These are phyloP conservation scores for Phytophthora pistaciae DNA, from an alignment of 352 stramenopile species.

Conservation along the genomic window DNA sequence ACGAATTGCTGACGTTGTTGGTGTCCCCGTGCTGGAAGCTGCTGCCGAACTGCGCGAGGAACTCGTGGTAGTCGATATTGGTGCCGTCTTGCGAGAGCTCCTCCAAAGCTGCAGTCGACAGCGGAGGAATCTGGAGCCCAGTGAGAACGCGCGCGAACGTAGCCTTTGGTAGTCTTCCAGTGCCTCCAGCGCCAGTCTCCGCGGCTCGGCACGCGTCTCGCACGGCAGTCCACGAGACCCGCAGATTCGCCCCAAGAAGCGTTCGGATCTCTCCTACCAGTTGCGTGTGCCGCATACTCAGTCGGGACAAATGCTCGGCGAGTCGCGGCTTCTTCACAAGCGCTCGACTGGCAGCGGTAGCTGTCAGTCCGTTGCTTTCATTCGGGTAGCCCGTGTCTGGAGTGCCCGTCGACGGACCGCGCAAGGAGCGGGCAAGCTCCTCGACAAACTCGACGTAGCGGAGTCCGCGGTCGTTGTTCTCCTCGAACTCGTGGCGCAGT, in stretches of 20 bases:
- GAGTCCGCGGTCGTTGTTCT: constrained; percentile 75
- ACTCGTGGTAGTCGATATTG: constrained; percentile 73
- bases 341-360: constrained; percentile 40
- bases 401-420: constrained; percentile 31
- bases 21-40: constrained; percentile 74
- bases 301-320: constrained; percentile 52
- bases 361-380: constrained; percentile 43
- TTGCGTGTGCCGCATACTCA: constrained; percentile 58
- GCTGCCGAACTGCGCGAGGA: constrained; percentile 67
- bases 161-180: constrained; percentile 43
- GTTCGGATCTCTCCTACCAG: constrained; percentile 55
- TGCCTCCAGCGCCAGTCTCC: constrained; percentile 36
- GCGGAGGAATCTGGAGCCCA: constrained; percentile 55
- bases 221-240: constrained; percentile 61
- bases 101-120: constrained; percentile 36
- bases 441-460: constrained; percentile 72
- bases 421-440: constrained; percentile 60
- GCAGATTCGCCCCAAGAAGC: constrained; percentile 53
- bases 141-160: constrained; percentile 55
- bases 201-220: constrained; percentile 59
- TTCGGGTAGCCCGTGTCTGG: constrained; percentile 15
- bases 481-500: constrained; percentile 77
- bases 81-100: constrained; percentile 32
- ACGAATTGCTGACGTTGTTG: constrained; percentile 72
- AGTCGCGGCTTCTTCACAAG: constrained; percentile 73